Percentiles rank a stretch among this genome's conserved stretches.
Conservation (phyloP, 192 early-diverging fungal genomes). For the Rhizoclosmatium globosum region DNA sequence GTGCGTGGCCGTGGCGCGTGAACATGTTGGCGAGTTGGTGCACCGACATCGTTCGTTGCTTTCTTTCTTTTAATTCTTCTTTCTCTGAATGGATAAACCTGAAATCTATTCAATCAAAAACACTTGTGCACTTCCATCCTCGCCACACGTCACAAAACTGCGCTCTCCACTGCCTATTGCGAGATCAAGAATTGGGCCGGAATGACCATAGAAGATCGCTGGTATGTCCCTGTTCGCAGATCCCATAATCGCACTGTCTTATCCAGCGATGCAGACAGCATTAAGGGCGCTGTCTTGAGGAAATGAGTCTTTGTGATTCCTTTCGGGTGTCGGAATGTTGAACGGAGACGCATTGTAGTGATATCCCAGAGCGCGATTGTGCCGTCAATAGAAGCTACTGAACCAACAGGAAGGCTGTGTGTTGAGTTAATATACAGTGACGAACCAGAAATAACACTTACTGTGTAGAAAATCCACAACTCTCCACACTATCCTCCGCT, state of each 20-base stretch:
- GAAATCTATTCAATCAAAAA: constrained; percentile 28
- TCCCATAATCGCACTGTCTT: constrained; percentile 90
- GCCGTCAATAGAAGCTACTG: constrained; percentile 90
- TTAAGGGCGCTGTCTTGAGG: constrained; percentile 70
- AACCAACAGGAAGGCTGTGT: constrained; percentile 72
- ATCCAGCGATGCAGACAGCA: constrained; percentile 84
- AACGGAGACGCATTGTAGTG: constrained; percentile 81
- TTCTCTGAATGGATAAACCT: not conserved
- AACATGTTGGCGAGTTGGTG: no score
- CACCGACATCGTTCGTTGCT: no score
- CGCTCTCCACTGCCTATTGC: constrained; percentile 75
- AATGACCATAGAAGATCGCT: constrained; percentile 82
- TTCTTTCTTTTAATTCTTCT: no score
- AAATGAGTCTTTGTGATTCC: constrained; percentile 84
- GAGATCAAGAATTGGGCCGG: constrained; percentile 86
- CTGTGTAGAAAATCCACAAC: constrained; percentile 79
- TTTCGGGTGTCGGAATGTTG: constrained; percentile 82
- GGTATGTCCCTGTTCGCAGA: constrained; percentile 81
- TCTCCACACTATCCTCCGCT: constrained; percentile 86
- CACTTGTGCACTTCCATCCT: constrained; percentile 71
- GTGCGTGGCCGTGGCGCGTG: no score
- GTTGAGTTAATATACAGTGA: constrained; percentile 12
- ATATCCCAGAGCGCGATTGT: constrained; percentile 92
- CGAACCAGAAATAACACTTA: not conserved
- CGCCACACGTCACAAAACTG: constrained; percentile 79